A percentile compares a stretch with the other conserved stretches of the same genome.
Conservation (phyloP, 176 grass and related monocot species). For the Dendrocalamus sinicus region DNA sequence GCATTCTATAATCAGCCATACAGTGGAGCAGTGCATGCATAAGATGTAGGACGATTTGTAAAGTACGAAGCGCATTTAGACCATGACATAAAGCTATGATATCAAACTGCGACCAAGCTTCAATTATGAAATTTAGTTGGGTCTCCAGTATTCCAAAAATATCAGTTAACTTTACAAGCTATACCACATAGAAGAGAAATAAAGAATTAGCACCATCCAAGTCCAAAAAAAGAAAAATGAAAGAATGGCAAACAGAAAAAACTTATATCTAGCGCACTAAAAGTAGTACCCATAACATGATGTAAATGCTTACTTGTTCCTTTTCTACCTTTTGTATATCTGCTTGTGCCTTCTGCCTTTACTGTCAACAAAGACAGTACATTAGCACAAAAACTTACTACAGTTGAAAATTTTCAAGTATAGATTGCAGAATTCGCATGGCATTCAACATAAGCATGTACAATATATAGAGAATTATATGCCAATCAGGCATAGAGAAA, state of each 20-base stretch:
- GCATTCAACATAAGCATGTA: background rate
- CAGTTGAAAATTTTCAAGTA: constrained; percentile 28
- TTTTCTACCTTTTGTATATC: constrained; percentile 76
- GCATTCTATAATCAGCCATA: constrained; percentile 84
- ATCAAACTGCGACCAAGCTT: constrained; percentile 86
- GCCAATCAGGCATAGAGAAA: no score
- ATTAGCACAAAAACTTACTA: constrained; percentile 35
- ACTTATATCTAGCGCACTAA: background rate
- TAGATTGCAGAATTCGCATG: background rate
- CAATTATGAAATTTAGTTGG: constrained; percentile 87
- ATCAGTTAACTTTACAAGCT: constrained; percentile 80
- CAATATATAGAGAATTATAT: no score
- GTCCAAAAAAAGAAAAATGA: background rate
- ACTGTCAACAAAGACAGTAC: constrained; percentile 62
- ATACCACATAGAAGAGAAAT: constrained; percentile 39
- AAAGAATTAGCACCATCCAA: constrained; percentile 19
- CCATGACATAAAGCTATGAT: background rate
- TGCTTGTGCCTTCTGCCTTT: constrained; percentile 81
- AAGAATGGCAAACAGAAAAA: constrained; percentile 17
- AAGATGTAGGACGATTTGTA: background rate
- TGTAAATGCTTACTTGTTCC: constrained; percentile 61
- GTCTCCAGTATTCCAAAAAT: constrained; percentile 76
- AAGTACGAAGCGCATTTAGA: constrained; percentile 32
- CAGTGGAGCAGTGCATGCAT: constrained; percentile 15
- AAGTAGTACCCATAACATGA: constrained; percentile 12